Conservation (phyloP, 1,284 basidiomycete species). For the Trichosporon sp. region DNA sequence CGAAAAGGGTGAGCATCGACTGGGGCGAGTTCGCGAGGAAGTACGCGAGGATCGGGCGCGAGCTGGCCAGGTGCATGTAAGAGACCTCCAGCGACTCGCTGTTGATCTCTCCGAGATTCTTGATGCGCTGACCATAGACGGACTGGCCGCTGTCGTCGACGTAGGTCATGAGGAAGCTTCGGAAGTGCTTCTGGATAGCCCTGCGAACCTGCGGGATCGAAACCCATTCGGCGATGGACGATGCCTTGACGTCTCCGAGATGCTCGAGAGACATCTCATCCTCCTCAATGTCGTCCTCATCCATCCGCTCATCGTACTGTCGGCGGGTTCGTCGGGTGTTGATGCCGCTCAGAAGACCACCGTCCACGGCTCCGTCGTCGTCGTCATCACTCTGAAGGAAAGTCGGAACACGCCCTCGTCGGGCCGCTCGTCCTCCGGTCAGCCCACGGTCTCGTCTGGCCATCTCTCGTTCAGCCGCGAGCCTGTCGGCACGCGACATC, state of each 20-base stretch:
- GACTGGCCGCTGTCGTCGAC: slow-evolving; percentile 86
- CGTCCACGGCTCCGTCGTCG: slow-evolving; percentile 58
- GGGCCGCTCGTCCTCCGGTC: slow-evolving; percentile 64
- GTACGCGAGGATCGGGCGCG: slow-evolving; percentile 92
- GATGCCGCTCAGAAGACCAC: slow-evolving; percentile 62
- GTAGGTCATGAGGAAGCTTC: slow-evolving; percentile 92
- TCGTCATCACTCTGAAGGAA: slow-evolving; percentile 73
- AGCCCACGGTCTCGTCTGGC: slow-evolving; percentile 76
- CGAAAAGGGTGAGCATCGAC: slow-evolving; percentile 90
- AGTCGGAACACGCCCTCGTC: slow-evolving; percentile 71
- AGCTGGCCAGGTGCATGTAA: slow-evolving; percentile 81
- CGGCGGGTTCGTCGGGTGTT: slow-evolving; percentile 66
- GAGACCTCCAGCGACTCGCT: slow-evolving; percentile 96
- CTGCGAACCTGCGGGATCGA: slow-evolving; percentile 82
- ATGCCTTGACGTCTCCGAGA: slow-evolving; percentile 93
- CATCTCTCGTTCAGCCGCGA: slow-evolving; percentile 85
- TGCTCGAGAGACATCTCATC: slow-evolving; percentile 90
- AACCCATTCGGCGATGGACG: slow-evolving; percentile 96
- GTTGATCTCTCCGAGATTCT: slow-evolving; percentile 91
- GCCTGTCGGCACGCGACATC: slow-evolving; percentile 67
- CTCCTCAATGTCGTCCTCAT: slow-evolving; percentile 78
- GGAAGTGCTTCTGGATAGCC: slow-evolving; percentile 87
- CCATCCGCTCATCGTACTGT: slow-evolving; percentile 81
- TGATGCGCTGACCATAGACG: slow-evolving; percentile 92
- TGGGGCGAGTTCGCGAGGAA: slow-evolving; percentile 93